Base-by-base conservation (phyloP, 139 green algal genomes). In the Tetraselmis striata region DNA sequence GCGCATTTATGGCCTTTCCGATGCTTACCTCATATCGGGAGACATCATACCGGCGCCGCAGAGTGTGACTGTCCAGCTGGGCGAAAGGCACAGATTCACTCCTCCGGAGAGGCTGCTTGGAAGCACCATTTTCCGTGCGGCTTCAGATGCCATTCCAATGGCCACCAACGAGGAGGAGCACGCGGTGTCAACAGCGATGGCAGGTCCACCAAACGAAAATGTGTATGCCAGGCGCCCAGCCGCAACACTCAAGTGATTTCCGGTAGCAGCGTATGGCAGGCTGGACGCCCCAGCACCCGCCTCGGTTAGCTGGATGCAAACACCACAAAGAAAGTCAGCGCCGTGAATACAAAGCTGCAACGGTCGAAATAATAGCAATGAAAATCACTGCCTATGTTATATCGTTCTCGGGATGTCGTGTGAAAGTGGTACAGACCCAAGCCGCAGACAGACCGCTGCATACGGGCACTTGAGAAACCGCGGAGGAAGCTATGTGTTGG, bases 121-220 rank as follows among this genome's bases (percentile, higher is more conserved):
- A 5, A 79, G 22, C 5, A 18, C 29, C 29, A 5, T 18, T 27
- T 31, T 23, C 31, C 26, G 74, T 26, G 58, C 74, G n/a, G 28
- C 29, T 2, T 29, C 29, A 67, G 45, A 67, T 25, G 45, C 45
- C 45, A 67, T 67, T 67, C 45, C 74, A 22, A 29, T 82, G 2
- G 88, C 86, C 27, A 95, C 90, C 78, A 96, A 86, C 2, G 91
- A 94, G 24, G 90, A 95, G 0, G 90, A 94, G 87, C 93, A 96
- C 28, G 93, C 93, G 0, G 94, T 97, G 90, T 97, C 94, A 23
- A 97, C 87, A 27, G 89, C 89, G 2, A 94, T 82, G 29, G 93
- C 92, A 58, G 91, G 91, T 26, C 92, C 93, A 23, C 29, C 25
- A 11, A 82, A 59, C 22, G 29, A 28, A 32, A 82, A 81, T 5